Evolutionary conservation across 2,329 filamentous ascomycete genomes (phyloP), one percentile per base, ranked within the genome.

Genomic region (Fusarium sp.): DNA sequence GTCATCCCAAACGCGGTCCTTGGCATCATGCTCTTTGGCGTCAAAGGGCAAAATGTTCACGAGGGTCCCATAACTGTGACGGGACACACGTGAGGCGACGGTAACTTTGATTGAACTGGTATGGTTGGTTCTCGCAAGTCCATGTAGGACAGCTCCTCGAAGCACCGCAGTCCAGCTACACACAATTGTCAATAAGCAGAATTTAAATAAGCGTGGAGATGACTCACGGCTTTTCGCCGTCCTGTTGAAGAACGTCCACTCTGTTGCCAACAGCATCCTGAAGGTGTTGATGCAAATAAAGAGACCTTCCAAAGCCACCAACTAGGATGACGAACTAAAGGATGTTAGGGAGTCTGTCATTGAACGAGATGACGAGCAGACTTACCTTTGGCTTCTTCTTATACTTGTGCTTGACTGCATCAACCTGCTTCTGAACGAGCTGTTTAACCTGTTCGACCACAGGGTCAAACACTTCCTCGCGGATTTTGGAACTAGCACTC

Each of bases 271-370:
- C n/a, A 0, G 30, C 41, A 0, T 62, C 35, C 0, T 68, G 66
- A 3, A 85, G 69, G 5, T 70, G 64, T 6, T 76, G 63, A 15
- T 70, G 70, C 5, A 85, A 44, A 22, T 82, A 83, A 0, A 30
- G 45, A 30, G 78, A 82, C 20, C 80, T 74, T 0, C 84, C 84
- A 32, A 85, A 83, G 0, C 84, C 84, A 0, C 84, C 84, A 0
- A 83, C 84, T 1, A 85, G 75, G 11, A 85, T 78, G 6, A 85
- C 35, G 32, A 79, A 82, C 84, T 85, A 11, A 8, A 22, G 6
- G 11, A 8, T 7, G 24, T 56, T 47, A 38, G 39, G 10, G 28
- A 13, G 36, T 18, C 3, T 22, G 7, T 17, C 3, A 32, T 45
- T 22, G 5, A 15, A 14, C 13, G 24, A 58, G 14, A 36, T 22